Evolutionary conservation across 257 asterid species (phyloP), one percentile per base, ranked within the genome.

Genomic region (Capsicum chinense): DNA sequence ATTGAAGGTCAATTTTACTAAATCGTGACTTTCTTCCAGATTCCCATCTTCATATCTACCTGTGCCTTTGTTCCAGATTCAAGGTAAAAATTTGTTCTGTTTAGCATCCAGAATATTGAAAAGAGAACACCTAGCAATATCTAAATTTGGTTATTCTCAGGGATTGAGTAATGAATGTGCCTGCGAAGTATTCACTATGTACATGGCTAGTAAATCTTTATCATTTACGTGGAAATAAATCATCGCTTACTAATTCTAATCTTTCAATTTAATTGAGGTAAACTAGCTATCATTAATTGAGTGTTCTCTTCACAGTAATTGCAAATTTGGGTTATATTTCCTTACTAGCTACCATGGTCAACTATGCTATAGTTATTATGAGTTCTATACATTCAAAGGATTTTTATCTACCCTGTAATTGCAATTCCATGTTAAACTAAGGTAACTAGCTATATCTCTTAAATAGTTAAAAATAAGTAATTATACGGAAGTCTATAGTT

Each of bases 221-320:
- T 89, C 91, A 89, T 88, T 90, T 44, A 88, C 74, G 81, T 83
- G 79, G n/a, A 57, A 60, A 84, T 83, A 47, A 76, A n/a, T 71
- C n/a, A 71, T 71, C 87, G 81, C 85, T 85, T 35, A 83, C 80
- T 59, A 16, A 47, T n/a, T n/a, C 58, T 71, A 57, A 71, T 85
- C 79, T 76, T 84, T 63, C 82, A 56, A 73, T 79, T 80, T 26
- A 26, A 26, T 26, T 26, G 26, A 26, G 26, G 26, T 26, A 26
- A 26, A 26, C 26, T 26, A 26, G 26, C 26, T 26, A 26, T 26
- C 26, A 26, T 26, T 26, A 26, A 26, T 26, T 26, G 26, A 26
- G 26, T 26, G 26, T 26, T 26, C 26, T 26, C 26, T 26, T 26
- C 0, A 26, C 26, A 73, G 80, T 19, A 21, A 73, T 47, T 48